phyloP scores from a whole-genome alignment of 1,284 basidiomycete species.

The Austroboletus niveus region DNA sequence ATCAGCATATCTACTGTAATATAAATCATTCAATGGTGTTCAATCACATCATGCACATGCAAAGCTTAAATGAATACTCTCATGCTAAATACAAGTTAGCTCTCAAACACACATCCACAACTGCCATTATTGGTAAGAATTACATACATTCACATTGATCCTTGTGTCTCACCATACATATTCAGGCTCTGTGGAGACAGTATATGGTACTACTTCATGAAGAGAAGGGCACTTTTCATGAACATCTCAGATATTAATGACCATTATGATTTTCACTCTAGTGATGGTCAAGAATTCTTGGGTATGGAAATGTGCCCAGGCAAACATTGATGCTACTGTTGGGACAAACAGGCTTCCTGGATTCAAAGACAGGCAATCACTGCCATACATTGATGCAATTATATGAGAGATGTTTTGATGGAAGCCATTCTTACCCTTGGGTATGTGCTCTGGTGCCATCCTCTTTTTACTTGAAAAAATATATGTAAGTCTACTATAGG shows the following conservation, averaged over 20 bases:
- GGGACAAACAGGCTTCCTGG: conserved; percentile 38
- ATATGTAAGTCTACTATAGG: not conserved
- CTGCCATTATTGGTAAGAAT: conserved; percentile 12
- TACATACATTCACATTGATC: not conserved
- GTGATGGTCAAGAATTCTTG: conserved; percentile 35
- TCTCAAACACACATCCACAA: conserved; percentile 7
- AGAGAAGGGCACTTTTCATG: not conserved
- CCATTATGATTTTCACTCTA: conserved; percentile 26
- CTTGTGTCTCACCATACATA: not conserved
- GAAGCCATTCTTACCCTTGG: conserved; percentile 17
- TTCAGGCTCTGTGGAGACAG: conserved; percentile 11
- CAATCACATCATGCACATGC: conserved; percentile 15
- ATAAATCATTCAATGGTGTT: conserved; percentile 7
- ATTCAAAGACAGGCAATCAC: conserved; percentile 33
- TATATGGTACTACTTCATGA: not conserved
- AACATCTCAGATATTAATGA: not conserved
- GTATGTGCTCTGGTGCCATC: conserved; percentile 1
- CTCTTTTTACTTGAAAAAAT: not conserved
- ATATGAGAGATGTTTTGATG: conserved; percentile 36
- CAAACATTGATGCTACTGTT: conserved; percentile 37
- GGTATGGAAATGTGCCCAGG: conserved; percentile 32
- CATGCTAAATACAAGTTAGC: conserved; percentile 1
- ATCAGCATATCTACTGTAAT: no score
- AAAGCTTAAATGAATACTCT: not conserved
- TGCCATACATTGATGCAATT: conserved; percentile 39